These are phyloP conservation scores for Eucalyptus tenuipes DNA, from an alignment of 345 rosid genomes.

Conservation along the genomic window DNA sequence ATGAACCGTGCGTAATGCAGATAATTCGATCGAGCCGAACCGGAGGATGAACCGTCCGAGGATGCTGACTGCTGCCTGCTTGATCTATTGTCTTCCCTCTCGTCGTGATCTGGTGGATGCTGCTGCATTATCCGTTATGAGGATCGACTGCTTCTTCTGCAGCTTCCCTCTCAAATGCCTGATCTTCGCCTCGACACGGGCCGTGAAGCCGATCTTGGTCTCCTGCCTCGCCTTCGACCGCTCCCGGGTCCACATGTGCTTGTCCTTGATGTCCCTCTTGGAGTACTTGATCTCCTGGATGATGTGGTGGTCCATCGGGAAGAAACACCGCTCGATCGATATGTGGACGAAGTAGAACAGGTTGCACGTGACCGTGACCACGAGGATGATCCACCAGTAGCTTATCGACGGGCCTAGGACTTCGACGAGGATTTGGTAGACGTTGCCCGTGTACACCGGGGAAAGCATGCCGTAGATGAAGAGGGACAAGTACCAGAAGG, in stretches of 20 bases:
- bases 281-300: constrained; percentile 90
- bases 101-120: not conserved
- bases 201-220: constrained; percentile 88
- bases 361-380: constrained; percentile 53
- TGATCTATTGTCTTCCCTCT: not conserved
- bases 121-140: not conserved
- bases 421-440: constrained; percentile 59
- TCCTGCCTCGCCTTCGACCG: constrained; percentile 71
- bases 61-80: not conserved
- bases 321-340: constrained; percentile 61
- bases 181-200: constrained; percentile 86
- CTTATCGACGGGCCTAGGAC: constrained; percentile 74
- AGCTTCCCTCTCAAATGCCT: constrained; percentile 58
- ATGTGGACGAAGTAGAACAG: constrained; percentile 57
- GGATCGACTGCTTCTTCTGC: constrained; percentile 47
- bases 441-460: constrained; percentile 44
- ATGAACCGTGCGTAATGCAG: not conserved
- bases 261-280: constrained; percentile 64
- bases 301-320: constrained; percentile 91
- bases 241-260: constrained; percentile 73
- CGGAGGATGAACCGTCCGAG: not conserved
- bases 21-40: not conserved
- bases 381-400: constrained; percentile 62
- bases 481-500: constrained; percentile 73
- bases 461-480: constrained; percentile 53